These are phyloP conservation scores for Blastobotrys illinoisensis DNA, from an alignment of 1,139 yeast species.

Conservation along the genomic window DNA sequence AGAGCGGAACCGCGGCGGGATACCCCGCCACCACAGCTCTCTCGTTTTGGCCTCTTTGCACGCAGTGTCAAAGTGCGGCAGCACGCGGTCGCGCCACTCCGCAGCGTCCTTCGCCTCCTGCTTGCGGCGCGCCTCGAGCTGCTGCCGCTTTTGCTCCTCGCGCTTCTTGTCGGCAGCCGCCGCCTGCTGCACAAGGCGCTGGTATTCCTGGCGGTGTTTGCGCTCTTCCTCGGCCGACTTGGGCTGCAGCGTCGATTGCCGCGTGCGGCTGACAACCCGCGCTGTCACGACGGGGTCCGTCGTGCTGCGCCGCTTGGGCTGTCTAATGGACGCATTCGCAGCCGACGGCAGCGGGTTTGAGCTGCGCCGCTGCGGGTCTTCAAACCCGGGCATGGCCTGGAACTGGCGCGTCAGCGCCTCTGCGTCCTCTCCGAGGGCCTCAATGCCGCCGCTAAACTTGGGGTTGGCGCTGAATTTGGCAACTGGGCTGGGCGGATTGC, in stretches of 20 bases:
- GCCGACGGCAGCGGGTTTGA: background rate
- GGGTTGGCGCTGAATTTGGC: too few species aligned
- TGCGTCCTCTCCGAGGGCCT: conserved; percentile 41
- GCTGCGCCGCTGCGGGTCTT: background rate
- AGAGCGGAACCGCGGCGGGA: conserved; percentile 46
- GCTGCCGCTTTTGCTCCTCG: conserved; percentile 28
- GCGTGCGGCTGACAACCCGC: conserved; percentile 38
- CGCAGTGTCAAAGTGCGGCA: conserved; percentile 35
- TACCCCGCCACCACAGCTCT: conserved; percentile 65
- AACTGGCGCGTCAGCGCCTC: conserved; percentile 43
- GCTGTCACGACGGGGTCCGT: background rate
- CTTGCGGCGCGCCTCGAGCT: conserved; percentile 25
- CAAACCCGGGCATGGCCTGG: conserved; percentile 22
- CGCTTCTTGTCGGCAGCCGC: conserved; percentile 27
- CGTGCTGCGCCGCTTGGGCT: background rate
- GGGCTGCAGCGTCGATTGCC: conserved; percentile 68
- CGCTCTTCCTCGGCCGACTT: conserved; percentile 49
- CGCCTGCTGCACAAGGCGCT: conserved; percentile 46
- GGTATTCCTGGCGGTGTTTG: conserved; percentile 53
- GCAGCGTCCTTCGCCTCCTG: conserved; percentile 26
- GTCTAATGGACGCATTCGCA: background rate
- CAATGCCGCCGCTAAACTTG: too few species aligned
- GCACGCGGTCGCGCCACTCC: conserved; percentile 44
- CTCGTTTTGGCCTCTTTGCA: conserved; percentile 40
- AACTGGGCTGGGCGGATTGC: too few species aligned